Base-by-base conservation (phyloP, 495 filamentous ascomycete genomes). In the Penicillium psychrofluorescens region DNA sequence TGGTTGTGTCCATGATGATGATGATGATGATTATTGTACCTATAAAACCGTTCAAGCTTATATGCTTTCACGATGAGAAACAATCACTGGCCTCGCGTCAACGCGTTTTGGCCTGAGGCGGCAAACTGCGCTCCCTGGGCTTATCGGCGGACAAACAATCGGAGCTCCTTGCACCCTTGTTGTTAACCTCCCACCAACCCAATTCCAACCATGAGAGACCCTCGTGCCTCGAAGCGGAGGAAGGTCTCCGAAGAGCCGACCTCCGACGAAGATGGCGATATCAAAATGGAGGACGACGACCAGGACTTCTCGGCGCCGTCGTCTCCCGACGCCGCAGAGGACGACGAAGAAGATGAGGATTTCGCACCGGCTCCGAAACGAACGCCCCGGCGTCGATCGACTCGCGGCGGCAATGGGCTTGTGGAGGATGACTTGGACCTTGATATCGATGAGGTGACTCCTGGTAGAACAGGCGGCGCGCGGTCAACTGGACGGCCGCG, bases 401-500 rank as follows among this genome's bases (percentile, higher is more conserved):
- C 51, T 13, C 50, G 56, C 8, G 43, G 40, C 7, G 27, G 34
- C 35, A 50, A 45, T 27, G 43, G 41, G 22, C 22, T 22, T 6
- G 42, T 15, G 6, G 28, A 48, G 10, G 45, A 41, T 22, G 22
- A 22, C 22, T 22, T 22, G 22, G 22, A 22, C 22, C 6, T 22
- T 2, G 22, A 22, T 22, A 22, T 6, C 22, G 22, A 6, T 22
- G 22, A 6, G 0, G 22, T 4, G 22, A 22, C 22, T 22, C 22
- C 22, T 22, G 22, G 22, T 22, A 22, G 22, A 6, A 4, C 50
- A 32, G 43, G 39, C 15, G 62, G 62, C 10, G 36, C 62, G 36
- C 56, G 69, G 29, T 55, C 64, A 9, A 73, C 67, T 45, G 64
- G 62, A 30, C 57, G 70, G 33, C 66, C 66, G 30, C 63, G 70